Base-by-base conservation (phyloP, 352 stramenopile species). In the Phytophthora megakarya region DNA sequence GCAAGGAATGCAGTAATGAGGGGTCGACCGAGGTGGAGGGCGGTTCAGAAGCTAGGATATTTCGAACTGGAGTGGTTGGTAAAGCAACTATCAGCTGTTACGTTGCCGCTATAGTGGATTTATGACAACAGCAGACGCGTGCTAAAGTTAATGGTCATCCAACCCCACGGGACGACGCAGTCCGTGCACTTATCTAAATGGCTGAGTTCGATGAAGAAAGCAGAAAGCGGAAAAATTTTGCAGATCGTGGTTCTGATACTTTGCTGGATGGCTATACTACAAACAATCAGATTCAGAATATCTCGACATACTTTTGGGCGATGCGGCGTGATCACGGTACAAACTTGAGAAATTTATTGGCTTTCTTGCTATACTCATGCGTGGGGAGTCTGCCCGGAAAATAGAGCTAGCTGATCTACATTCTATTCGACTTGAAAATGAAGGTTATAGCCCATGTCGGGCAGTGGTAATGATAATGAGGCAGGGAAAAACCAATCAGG, bases 401-500 rank as follows among this genome's bases (percentile, higher is more conserved):
- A 56, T 50, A 42, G 49, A 67, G 19, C 19, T 67, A 2, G 32
- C 23, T 8, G 48, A 61, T 32, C 21, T 67, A 15, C 49, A 61
- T n/a, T 56, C 42, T 6, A 47, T 67, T 26, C 19, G 3, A 7
- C 22, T 64, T 12, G 33, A 48, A 44, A 43, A 58, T 37, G 59
- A 61, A 16, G 48, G 59, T 1, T 61, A 54, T 13, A 55, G 8
- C 0, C 9, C 22, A 5, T 66, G 33, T 3, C 7, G 13, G 15
- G 59, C 49, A 5, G 3, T 61, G 10, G 26, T 56, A 13, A 55
- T 61, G 40, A 21, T 67, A 13, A 61, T 67, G 30, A 18, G 32
- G 11, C 40, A 67, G 23, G 59, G 42, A 5, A 67, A 67, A 52
- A 61, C 58, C 5, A 67, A 55, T 35, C 48, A 67, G 32, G 30